Evolutionary conservation across 345 rosid genomes (phyloP).

Genomic region (Chamaenerion angustifolium): DNA sequence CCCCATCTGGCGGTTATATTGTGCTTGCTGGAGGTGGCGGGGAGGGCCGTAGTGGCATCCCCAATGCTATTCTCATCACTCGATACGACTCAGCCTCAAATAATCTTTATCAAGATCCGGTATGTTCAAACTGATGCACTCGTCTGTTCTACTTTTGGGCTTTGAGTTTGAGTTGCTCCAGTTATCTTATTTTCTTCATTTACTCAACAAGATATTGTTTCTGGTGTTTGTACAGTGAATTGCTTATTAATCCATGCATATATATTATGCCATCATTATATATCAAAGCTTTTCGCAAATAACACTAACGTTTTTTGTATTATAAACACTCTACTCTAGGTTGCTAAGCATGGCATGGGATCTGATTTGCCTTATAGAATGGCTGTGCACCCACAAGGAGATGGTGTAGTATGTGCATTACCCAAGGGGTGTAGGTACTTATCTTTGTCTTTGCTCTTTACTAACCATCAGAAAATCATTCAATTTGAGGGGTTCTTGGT

Average conservation of each 20-base stretch:
- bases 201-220: background rate
- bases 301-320: no score
- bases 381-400: constrained; percentile 69
- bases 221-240: background rate
- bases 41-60: constrained; percentile 71
- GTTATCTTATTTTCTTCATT: no score
- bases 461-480: background rate
- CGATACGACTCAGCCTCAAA: constrained; percentile 36
- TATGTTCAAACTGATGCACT: constrained; percentile 14
- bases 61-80: constrained; percentile 46
- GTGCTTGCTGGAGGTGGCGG: constrained; percentile 85
- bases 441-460: background rate
- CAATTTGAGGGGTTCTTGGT: background rate
- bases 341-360: constrained; percentile 33
- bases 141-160: background rate
- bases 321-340: constrained; percentile 19
- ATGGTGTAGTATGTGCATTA: constrained; percentile 62
- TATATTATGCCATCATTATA: background rate
- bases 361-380: constrained; percentile 76
- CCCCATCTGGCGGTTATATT: constrained; percentile 14
- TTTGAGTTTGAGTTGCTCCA: background rate
- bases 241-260: background rate
- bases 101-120: constrained; percentile 64
- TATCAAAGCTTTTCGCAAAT: background rate
- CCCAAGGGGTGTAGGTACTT: constrained; percentile 60